Base-by-base conservation (phyloP, 176 grass and related monocot genomes). In the Triticum monococcum region DNA sequence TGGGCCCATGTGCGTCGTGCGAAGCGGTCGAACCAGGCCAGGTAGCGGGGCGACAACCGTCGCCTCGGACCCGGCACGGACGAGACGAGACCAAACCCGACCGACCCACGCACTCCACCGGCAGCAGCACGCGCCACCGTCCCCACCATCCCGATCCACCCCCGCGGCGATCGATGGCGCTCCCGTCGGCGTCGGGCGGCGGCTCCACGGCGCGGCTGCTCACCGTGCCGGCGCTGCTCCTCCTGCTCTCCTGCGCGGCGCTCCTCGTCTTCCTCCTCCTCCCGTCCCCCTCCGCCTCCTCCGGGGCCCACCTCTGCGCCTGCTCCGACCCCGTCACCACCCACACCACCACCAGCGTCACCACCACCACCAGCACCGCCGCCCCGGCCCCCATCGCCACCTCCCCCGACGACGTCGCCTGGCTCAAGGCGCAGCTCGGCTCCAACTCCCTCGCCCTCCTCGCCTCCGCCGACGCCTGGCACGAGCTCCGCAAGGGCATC, bases 401-500 rank as follows among this genome's bases (percentile, higher is more conserved):
- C n/a, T 90, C 83, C 30, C 50, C 59, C 17, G 87, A 87, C 18
- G 97, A 99, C 85, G 84, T 96, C 68, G 50, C 67, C 60, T 99
- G 94, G 94, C 90, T 99, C 79, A 92, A 85, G 80, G 71, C 76
- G 30, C 89, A 96, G 80, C 85, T 99, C 72, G 87, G 36, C 36
- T 63, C 73, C 64, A 96, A 96, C 92, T 92, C 87, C 78, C 89
- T 95, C 86, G 84, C 86, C 77, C 84, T 91, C 40, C 81, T 77
- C 63, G 93, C 85, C 41, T 79, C 85, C 18, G 60, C 56, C 59
- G 90, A 79, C 46, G 65, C 91, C 64, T 91, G 89, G 92, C 94
- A 91, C 73, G 54, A 83, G 67, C 92, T 94, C 69, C 94, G 97
- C 73, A 99, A 99, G 86, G 97, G 94, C 80, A 99, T 99, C 89